phyloP scores from a whole-genome alignment of 2,329 filamentous ascomycete species.

The Thelonectria olida region DNA sequence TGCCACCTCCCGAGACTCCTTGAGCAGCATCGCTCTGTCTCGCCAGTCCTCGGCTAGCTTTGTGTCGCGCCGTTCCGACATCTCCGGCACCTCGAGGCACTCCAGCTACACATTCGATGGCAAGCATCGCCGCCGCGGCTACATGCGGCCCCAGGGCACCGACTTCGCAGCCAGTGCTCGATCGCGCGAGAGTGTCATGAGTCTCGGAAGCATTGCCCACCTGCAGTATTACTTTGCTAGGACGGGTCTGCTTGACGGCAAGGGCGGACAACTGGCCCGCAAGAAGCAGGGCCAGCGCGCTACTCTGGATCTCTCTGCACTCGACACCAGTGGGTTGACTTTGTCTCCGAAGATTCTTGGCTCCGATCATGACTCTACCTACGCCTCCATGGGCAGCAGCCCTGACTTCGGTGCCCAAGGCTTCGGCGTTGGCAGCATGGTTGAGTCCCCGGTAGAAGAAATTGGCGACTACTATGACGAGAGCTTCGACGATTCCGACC shows the following conservation, averaged over 20 bases:
- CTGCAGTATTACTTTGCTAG: constrained; percentile 98
- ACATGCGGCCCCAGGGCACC: constrained; percentile 86
- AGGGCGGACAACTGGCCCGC: constrained; percentile 85
- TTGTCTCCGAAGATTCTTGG: constrained; percentile 48
- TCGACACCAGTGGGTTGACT: constrained; percentile 49
- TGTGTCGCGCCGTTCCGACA: constrained; percentile 55
- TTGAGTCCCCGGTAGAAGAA: constrained; percentile 60
- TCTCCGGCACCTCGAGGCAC: constrained; percentile 51
- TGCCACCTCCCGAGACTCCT: constrained; percentile 60
- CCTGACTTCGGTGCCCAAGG: constrained; percentile 59
- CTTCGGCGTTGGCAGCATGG: constrained; percentile 49
- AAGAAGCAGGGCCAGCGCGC: constrained; percentile 70
- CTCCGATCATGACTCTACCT: constrained; percentile 67
- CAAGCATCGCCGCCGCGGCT: constrained; percentile 73
- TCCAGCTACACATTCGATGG: constrained; percentile 57
- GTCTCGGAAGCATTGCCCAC: constrained; percentile 94
- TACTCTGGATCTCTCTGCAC: constrained; percentile 65
- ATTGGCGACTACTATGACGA: constrained; percentile 63
- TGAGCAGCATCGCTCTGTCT: constrained; percentile 64
- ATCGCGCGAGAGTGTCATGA: constrained; percentile 94
- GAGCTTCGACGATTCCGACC: constrained; percentile 69
- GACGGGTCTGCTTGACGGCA: constrained; percentile 91
- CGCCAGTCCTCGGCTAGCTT: constrained; percentile 72
- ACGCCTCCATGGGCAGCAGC: constrained; percentile 67
- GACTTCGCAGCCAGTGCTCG: constrained; percentile 91